Evolutionary conservation across 495 filamentous ascomycete genomes (phyloP).

Genomic region (Aspergillus conjunctus): DNA sequence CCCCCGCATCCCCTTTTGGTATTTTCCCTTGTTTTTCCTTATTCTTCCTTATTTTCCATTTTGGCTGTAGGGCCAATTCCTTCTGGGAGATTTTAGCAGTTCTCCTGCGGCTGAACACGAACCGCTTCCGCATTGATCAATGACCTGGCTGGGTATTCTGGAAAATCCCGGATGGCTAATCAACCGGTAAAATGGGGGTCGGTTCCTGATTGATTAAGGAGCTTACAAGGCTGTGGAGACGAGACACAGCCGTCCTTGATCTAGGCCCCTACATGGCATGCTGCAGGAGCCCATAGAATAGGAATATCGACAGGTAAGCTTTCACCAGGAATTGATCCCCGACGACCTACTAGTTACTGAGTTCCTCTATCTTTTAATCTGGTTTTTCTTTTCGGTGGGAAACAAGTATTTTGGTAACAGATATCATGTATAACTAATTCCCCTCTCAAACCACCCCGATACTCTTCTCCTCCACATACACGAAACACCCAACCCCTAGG

Average conservation of each 20-base stretch:
- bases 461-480: not conserved
- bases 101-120: not conserved
- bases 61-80: too few species aligned
- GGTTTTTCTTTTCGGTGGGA: not conserved
- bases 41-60: too few species aligned
- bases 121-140: not conserved
- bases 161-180: not conserved
- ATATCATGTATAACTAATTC: not conserved
- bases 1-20: not conserved
- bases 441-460: not conserved
- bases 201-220: not conserved
- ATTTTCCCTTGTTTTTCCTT: not conserved
- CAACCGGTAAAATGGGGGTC: not conserved
- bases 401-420: too few species aligned
- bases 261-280: not conserved
- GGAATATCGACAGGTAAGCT: not conserved
- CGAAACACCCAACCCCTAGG: constrained; percentile 1
- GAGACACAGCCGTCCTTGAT: not conserved
- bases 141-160: not conserved
- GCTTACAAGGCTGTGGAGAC: not conserved
- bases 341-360: too few species aligned
- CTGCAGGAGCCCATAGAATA: not conserved
- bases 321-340: not conserved
- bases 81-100: not conserved
- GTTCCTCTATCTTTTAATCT: not conserved